These are phyloP conservation scores for Ichthyophthirius multifiliis DNA, from an alignment of 169 alveolate species.

Conservation along the genomic window DNA sequence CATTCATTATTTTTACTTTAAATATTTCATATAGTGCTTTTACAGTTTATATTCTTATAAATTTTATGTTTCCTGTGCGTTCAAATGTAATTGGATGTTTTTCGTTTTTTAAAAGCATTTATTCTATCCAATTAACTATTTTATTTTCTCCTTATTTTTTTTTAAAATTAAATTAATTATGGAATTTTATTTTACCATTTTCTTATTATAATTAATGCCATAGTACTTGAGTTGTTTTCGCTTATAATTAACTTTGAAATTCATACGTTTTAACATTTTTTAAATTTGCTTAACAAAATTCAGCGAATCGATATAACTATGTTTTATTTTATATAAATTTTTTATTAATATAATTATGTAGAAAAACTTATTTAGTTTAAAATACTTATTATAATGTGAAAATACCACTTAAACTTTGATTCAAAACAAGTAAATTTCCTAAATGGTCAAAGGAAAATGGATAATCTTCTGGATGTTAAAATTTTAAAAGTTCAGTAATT, in stretches of 20 bases:
- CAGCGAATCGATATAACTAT: conserved; percentile 12
- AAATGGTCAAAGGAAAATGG: conserved; percentile 31
- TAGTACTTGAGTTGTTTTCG: background rate
- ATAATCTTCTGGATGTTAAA: conserved; percentile 31
- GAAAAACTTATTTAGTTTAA: background rate
- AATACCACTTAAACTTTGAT: background rate
- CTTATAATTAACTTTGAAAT: conserved; percentile 7
- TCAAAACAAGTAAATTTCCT: conserved; percentile 28
- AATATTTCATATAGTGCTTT: conserved; percentile 25
- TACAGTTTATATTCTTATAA: conserved; percentile 24
- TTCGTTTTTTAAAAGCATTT: conserved; percentile 3
- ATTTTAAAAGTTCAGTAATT: conserved; percentile 24
- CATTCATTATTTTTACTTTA: conserved; percentile 23
- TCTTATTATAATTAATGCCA: background rate
- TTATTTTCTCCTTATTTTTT: background rate
- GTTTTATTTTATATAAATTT: background rate
- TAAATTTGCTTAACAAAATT: conserved; percentile 17
- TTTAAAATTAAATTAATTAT: background rate
- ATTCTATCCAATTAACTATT: background rate
- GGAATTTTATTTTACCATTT: background rate
- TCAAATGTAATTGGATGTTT: conserved; percentile 4
- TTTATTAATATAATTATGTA: background rate
- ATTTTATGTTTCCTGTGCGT: conserved; percentile 18
- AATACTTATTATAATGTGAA: conserved; percentile 13
- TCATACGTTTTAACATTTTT: conserved; percentile 39